These are phyloP conservation scores for Leccinum rimulosum DNA, from an alignment of 768 basidiomycete species.

Conservation along the genomic window DNA sequence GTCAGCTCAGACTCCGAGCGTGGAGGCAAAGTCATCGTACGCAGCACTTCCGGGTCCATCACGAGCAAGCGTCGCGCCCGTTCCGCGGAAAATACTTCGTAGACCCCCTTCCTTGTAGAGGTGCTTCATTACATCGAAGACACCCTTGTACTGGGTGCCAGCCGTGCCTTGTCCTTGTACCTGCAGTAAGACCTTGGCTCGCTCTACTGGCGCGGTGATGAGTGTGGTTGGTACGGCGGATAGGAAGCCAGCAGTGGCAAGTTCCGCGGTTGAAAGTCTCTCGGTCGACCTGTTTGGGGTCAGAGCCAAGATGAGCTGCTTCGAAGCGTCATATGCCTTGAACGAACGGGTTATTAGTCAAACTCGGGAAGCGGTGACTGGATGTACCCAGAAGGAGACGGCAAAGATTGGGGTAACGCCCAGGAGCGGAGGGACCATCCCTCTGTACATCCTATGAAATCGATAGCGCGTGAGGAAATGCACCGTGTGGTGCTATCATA, in stretches of 20 bases:
- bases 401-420: conserved; percentile 99
- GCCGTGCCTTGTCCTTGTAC: conserved; percentile 84
- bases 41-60: conserved; percentile 97
- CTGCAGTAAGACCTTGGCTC: conserved; percentile 96
- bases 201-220: conserved; percentile 93
- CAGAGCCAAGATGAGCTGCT: conserved; percentile 71
- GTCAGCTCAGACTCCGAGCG: conserved; percentile 7
- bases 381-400: conserved; percentile 88
- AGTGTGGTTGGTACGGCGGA: conserved; percentile 91
- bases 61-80: conserved; percentile 87
- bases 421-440: conserved; percentile 88
- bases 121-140: conserved; percentile 85
- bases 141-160: conserved; percentile 79
- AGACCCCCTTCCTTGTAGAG: conserved; percentile 94
- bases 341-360: conserved; percentile 9
- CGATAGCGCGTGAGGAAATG: conserved; percentile 1
- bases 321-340: conserved; percentile 92
- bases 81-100: conserved; percentile 88
- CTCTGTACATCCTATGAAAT: conserved; percentile 71
- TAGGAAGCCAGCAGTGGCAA: conserved; percentile 91
- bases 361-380: neutral
- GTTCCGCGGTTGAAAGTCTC: conserved; percentile 67
- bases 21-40: conserved; percentile 45
- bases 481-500: neutral
- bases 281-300: conserved; percentile 77